Evolutionary conservation across 768 basidiomycete genomes (phyloP).

Genomic region (Suillus plorans): DNA sequence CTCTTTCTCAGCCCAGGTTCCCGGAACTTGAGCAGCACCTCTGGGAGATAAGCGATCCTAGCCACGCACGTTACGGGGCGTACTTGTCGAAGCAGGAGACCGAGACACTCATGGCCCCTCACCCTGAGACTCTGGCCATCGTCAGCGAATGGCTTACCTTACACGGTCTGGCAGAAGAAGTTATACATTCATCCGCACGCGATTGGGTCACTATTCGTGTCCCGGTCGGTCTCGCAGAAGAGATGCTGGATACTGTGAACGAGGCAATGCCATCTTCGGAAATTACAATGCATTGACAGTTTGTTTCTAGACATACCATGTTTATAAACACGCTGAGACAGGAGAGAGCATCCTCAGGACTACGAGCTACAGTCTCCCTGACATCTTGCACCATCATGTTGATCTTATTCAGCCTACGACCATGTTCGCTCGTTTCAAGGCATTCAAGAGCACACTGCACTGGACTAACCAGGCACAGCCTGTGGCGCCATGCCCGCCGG

Average conservation of each 20-base stretch:
- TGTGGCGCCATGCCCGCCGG: constrained; percentile 6
- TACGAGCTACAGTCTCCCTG: constrained; percentile 67
- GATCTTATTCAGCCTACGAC: constrained; percentile 75
- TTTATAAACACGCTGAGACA: constrained; percentile 55
- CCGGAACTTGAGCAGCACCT: constrained; percentile 48
- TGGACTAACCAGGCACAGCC: constrained; percentile 18
- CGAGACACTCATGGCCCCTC: constrained; percentile 59
- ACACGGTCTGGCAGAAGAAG: constrained; percentile 51
- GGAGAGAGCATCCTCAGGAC: constrained; percentile 63
- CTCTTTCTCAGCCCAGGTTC: constrained; percentile 54
- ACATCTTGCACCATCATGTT: constrained; percentile 55
- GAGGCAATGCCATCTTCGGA: not conserved
- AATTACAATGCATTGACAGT: not conserved
- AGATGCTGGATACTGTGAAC: constrained; percentile 69
- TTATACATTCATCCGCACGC: constrained; percentile 58
- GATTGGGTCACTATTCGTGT: constrained; percentile 69
- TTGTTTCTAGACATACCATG: constrained; percentile 51
- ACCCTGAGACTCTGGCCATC: constrained; percentile 46
- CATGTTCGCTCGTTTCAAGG: constrained; percentile 53
- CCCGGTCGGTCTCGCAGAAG: constrained; percentile 59
- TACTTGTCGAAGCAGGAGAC: constrained; percentile 66
- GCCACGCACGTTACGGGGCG: constrained; percentile 52
- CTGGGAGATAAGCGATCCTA: constrained; percentile 58
- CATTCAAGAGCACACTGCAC: constrained; percentile 41
- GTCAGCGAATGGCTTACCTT: constrained; percentile 64